Evolutionary conservation across 345 rosid genomes (phyloP), one percentile per base, ranked within the genome.

Genomic region (Hirschfeldia incana): DNA sequence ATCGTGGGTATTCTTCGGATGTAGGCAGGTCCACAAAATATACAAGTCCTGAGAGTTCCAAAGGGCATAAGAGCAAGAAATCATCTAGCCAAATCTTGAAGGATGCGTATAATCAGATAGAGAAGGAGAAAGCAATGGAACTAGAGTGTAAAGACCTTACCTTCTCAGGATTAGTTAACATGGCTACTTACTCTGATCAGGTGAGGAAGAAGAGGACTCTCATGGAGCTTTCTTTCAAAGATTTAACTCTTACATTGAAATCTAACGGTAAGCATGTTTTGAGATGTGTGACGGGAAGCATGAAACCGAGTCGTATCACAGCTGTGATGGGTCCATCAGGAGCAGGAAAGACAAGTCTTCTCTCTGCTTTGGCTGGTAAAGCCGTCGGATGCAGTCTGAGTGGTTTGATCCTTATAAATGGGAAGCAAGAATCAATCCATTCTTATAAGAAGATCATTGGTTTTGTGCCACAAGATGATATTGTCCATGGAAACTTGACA

Each of bases 401-500:
- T 69, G 98, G 99, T 71, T 70, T 75, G 76, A 85, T 95, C 83
- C 86, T 86, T 69, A 85, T 95, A 73, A 95, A 95, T 58, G 98
- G 93, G 64, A 88, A 83, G 80, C 70, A 84, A 10, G 90, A 85
- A 75, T 84, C 94, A 63, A 90, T 93, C 81, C 91, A 86, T 77
- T 90, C 98, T 0, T 91, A 90, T 77, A 91, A 85, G 84, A 95
- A 89, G 82, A 90, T 91, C 32, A 86, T 88, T 34, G 98, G 99
- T 63, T 95, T 90, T 81, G 99, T 93, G 64, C 98, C 97, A 60
- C 97, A 95, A 83, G 99, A 93, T 73, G 98, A 95, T 76, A 84
- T 93, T 55, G 99, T 93, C 71, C 97, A 95, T 72, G 97, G 99
- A 75, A 90, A 93, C 86, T 84, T 95, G 88, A 95, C 99, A 1